A percentile compares a stretch with the other conserved stretches of the same genome.
These are phyloP conservation scores for Fusarium sp. DNA, from an alignment of 2,329 filamentous ascomycete genomes.

Conservation along the genomic window DNA sequence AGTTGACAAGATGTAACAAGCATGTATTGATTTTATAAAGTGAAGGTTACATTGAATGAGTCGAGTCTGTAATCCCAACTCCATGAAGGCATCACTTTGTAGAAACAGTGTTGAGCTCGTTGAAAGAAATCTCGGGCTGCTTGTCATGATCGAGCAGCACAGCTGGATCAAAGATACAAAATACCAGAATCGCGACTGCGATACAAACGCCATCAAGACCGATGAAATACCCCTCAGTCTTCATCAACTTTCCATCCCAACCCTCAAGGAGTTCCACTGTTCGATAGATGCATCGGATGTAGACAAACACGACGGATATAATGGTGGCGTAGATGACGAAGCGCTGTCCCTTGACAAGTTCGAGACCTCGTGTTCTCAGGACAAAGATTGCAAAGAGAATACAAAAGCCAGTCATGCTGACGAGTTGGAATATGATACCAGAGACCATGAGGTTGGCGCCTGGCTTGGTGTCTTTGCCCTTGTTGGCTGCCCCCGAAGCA, in stretches of 20 bases:
- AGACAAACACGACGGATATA: slow-evolving; percentile 55
- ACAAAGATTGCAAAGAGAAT: slow-evolving; percentile 51
- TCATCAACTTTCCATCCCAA: slow-evolving; percentile 60
- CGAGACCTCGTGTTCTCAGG: slow-evolving; percentile 46
- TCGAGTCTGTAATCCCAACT: too few relatives aligned
- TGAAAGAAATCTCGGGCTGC: background rate
- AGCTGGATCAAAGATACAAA: slow-evolving; percentile 51
- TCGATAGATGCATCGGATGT: slow-evolving; percentile 59
- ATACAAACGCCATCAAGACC: slow-evolving; percentile 60
- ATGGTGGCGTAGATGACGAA: slow-evolving; percentile 49
- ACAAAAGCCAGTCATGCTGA: slow-evolving; percentile 58
- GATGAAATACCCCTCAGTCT: slow-evolving; percentile 59
- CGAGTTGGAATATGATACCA: slow-evolving; percentile 60
- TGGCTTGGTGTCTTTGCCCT: slow-evolving; percentile 49
- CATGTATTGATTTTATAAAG: too few relatives aligned
- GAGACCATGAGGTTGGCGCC: slow-evolving; percentile 60
- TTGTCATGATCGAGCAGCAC: background rate
- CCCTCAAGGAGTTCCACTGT: slow-evolving; percentile 60
- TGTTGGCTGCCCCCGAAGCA: slow-evolving; percentile 48
- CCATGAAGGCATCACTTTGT: background rate
- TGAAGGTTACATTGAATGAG: too few relatives aligned
- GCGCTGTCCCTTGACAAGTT: slow-evolving; percentile 43
- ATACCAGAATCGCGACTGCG: slow-evolving; percentile 51
- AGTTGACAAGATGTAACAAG: too few relatives aligned
- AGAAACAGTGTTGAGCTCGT: slow-evolving; percentile 9